phyloP scores from a whole-genome alignment of 2,329 filamentous ascomycete genomes.

The Hypoxylon rubiginosum region DNA sequence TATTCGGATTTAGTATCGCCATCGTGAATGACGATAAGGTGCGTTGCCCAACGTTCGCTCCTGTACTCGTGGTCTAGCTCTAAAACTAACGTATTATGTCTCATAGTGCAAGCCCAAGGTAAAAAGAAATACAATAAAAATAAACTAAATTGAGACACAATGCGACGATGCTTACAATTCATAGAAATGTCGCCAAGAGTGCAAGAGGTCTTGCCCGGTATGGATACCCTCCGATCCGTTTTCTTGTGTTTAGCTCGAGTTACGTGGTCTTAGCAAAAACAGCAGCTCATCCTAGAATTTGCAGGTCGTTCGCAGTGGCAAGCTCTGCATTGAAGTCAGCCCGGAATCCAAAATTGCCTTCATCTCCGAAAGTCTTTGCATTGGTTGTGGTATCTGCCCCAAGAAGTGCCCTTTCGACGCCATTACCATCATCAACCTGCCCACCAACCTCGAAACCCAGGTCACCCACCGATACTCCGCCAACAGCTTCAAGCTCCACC shows the following conservation, averaged over 20 bases:
- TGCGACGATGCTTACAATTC: constrained; percentile 45
- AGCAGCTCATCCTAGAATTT: constrained; percentile 35
- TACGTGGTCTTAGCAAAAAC: not conserved
- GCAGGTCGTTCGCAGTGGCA: constrained; percentile 95
- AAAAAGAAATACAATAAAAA: constrained; percentile 49
- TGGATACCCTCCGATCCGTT: not conserved
- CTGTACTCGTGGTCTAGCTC: not conserved
- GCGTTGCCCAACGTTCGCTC: constrained; percentile 45
- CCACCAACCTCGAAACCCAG: constrained; percentile 97
- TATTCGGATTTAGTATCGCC: constrained; percentile 78
- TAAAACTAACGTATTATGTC: constrained; percentile 25
- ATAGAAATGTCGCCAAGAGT: constrained; percentile 98
- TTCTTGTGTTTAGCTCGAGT: not conserved
- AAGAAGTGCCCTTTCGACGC: constrained; percentile 99
- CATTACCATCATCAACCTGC: constrained; percentile 99
- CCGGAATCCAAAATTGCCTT: constrained; percentile 94
- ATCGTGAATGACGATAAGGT: constrained; percentile 99
- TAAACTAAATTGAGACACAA: constrained; percentile 39
- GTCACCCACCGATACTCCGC: constrained; percentile 99
- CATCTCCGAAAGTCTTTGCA: constrained; percentile 95
- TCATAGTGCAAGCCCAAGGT: constrained; percentile 88
- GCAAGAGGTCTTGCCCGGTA: constrained; percentile 88
- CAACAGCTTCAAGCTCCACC: constrained; percentile 99
- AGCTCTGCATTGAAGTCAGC: constrained; percentile 95
- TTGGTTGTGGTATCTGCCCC: constrained; percentile 98